phyloP scores from a whole-genome alignment of 768 basidiomycete genomes.

The Mrakia blollopis region DNA sequence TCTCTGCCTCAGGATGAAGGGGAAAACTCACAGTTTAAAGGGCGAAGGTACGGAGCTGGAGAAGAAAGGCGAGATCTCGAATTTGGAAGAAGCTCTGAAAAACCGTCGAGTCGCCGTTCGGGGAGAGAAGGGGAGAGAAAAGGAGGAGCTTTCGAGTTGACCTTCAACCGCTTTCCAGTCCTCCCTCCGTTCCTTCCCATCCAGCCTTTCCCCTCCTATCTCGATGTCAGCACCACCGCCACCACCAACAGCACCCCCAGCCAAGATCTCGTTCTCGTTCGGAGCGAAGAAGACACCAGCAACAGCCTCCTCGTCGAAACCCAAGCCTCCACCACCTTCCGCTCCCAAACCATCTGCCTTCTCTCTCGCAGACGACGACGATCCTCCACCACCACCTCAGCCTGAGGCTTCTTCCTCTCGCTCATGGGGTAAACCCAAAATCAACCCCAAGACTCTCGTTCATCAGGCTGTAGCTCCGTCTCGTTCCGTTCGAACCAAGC shows the following conservation, averaged over 20 bases:
- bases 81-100: too few relatives aligned
- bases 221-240: background rate
- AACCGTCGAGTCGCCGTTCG: background rate
- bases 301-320: slow-evolving; percentile 5
- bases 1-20: background rate
- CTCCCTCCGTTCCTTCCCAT: too few relatives aligned
- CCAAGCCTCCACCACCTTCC: background rate
- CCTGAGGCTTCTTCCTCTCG: slow-evolving; percentile 2
- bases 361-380: slow-evolving; percentile 18
- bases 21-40: background rate
- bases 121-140: background rate
- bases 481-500: slow-evolving; percentile 41
- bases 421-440: slow-evolving; percentile 28
- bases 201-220: background rate
- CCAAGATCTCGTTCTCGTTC: slow-evolving; percentile 24
- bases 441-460: slow-evolving; percentile 27
- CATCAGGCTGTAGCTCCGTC: slow-evolving; percentile 28
- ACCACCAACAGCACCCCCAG: background rate
- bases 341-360: slow-evolving; percentile 7
- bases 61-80: background rate
- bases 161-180: background rate
- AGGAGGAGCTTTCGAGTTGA: background rate
- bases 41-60: background rate
- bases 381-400: background rate
- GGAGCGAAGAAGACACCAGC: slow-evolving; percentile 10